Base-by-base conservation (phyloP, 805 yeast species). In the Priceomyces carsonii region DNA sequence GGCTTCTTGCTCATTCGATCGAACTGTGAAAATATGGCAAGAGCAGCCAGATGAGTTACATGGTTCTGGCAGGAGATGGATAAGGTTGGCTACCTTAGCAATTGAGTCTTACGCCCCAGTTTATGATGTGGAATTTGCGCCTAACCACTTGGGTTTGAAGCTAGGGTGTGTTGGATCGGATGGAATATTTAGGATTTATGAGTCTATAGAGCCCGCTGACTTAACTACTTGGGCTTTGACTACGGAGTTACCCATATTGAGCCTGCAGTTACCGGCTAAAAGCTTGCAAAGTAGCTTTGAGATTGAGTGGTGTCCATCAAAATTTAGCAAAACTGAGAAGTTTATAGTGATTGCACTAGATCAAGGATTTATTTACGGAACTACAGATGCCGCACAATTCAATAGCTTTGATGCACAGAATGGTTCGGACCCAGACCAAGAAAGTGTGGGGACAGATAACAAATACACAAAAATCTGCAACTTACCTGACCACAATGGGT, bases 1-100 rank as follows among this genome's bases (percentile, higher is more conserved):
- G 16, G 95, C 95, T 1, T 79, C 93, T 17, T 89, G 90, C 22
- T 86, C 96, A 1, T 88, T 84, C 59, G 99, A 93, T 53, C 75
- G 95, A 35, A 85, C 95, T 0, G 79, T 91, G 18, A 85, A 85
- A 52, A 68, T 93, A 17, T 93, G 96, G 95, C 95, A 88, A 57
- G 97, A 91, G 53, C 80, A 80, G 48, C 79, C 82, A 7, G 89
- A 83, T 44, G 95, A 84, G 55, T 73, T 79, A 18, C 76, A 73
- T 37, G 80, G 82, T 17, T 75, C 82, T n/a, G 95, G 96, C 3
- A 74, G 84, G 45, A 73, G 96, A 44, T 93, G 97, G 96, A 68
- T 71, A 29, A 75, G 74, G 46, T 57, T 87, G 30, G 79, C 85
- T 21, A 85, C 91, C 1, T 61, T 91, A 39, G 84, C 91, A 13